Base-by-base conservation (phyloP, 352 stramenopile species). In the Phytophthora fragariae region DNA sequence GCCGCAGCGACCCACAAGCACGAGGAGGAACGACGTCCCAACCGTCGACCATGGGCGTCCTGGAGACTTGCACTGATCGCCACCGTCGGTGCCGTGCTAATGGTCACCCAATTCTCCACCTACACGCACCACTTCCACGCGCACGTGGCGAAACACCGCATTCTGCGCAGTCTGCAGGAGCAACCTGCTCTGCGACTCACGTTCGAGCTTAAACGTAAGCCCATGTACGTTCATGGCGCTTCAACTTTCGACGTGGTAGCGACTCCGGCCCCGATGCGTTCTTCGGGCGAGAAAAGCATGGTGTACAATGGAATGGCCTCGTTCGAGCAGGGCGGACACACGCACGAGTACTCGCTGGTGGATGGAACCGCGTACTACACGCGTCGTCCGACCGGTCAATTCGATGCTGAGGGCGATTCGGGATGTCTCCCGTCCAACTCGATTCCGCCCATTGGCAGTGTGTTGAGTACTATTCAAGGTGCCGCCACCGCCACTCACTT, bases 141-240 rank as follows among this genome's bases (percentile, higher is more conserved):
- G 10, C 80, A 82, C 29, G 17, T 85, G 17, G 69, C 80, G 44
- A 83, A 88, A 56, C 78, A 88, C 52, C 73, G 69, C 31, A 75
- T 83, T 70, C 69, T 88, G 24, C 70, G 67, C 1, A 76, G 73
- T 33, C 67, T 88, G 9, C 72, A 84, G 41, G 60, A 75, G 46
- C 57, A 76, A 49, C 73, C 78, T 10, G 76, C 73, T 39, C 69
- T 88, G 46, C 69, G 70, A 27, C 66, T 88, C 10, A 76, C 69
- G 1, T 79, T 86, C 60, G 67, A 72, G 21, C 44, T 85, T 58
- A 86, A 86, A 59, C 76, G 79, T 10, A 81, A 67, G 46, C 68
- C 78, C 44, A 85, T 86, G 79, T 66, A 72, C 57, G 57, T 86
- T 1, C 69, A 85, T 12, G 79, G 79, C 0, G 44, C 57, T 1